Base-by-base conservation (phyloP, 768 basidiomycete genomes). In the Lentinula lateritia region DNA sequence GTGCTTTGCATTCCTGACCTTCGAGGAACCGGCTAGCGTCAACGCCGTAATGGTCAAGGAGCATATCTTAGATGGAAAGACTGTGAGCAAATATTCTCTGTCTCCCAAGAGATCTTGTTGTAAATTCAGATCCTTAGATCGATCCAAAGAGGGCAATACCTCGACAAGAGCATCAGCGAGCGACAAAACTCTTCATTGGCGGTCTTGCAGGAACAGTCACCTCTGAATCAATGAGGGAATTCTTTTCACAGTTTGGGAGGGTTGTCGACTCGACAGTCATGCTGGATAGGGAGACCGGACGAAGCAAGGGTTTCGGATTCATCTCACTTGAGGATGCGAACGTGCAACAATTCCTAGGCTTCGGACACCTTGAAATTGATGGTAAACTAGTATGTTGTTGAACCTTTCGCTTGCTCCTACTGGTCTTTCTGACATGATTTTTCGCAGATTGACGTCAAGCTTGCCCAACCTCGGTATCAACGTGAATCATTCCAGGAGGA, bases 141-240 rank as follows among this genome's bases (percentile, higher is more conserved):
- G 97, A 99, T 70, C 97, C 97, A n/a, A 99, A 99, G 77, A 88
- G 96, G 60, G 97, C 97, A 2, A 97, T 98, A 66, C 97, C 97
- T 9, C 84, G 95, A 63, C 92, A 95, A 72, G 97, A 98, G 63
- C 95, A 97, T 68, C 89, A 92, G 65, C 83, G 91, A 10, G 92
- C 93, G 9, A 93, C 93, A 20, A 98, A 98, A 70, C 78, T 98
- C 50, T 99, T 99, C 71, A 95, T 99, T 38, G 96, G 97, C 48
- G 94, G 95, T 20, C 82, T 99, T 1, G 90, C 95, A 2, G 89
- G 90, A 16, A 88, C 87, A 60, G 95, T 98, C 38, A 98, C 95
- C 5, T 93, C 92, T 20, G 95, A 97, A 68, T 90, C 89, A 0
- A 92, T 98, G 88, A 87, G 91, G 65, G 86, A 87, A 58, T 98